Conservation (phyloP, 768 basidiomycete genomes). For the Pisolithus sp. region DNA sequence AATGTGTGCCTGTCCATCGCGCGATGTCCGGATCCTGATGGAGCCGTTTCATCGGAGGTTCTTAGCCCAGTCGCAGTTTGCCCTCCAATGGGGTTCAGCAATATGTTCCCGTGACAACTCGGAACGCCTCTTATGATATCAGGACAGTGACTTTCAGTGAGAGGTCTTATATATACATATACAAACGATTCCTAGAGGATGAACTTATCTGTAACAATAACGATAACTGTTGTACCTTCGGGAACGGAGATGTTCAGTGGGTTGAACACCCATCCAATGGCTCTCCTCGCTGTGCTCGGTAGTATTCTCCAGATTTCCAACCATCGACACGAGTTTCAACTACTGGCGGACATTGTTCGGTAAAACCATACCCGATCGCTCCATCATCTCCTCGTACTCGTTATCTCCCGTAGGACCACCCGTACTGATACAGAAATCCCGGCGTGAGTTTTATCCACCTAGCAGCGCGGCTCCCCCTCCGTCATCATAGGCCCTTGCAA, state of each 20-base stretch:
- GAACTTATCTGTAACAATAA: too few species aligned
- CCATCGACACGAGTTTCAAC: background rate
- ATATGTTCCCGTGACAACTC: background rate
- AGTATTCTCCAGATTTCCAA: background rate
- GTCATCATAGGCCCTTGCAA: background rate
- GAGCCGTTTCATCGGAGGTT: background rate
- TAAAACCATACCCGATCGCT: constrained; percentile 6
- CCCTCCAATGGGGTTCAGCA: background rate
- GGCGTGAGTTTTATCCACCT: background rate
- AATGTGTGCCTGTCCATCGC: too few species aligned
- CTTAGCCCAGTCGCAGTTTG: background rate
- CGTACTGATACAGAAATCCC: background rate
- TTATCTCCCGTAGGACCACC: background rate
- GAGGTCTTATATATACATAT: too few species aligned
- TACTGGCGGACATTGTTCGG: constrained; percentile 5
- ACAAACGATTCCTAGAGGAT: too few species aligned
- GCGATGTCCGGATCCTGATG: too few species aligned
- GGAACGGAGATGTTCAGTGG: too few species aligned
- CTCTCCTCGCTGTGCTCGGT: background rate
- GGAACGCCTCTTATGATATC: background rate
- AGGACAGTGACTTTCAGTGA: too few species aligned
- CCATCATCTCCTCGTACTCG: constrained; percentile 33
- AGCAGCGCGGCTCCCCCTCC: background rate
- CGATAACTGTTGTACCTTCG: too few species aligned
- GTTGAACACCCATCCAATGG: too few species aligned